Conservation (phyloP, 2,329 filamentous ascomycete genomes). For the Hypoxylon sp. region DNA sequence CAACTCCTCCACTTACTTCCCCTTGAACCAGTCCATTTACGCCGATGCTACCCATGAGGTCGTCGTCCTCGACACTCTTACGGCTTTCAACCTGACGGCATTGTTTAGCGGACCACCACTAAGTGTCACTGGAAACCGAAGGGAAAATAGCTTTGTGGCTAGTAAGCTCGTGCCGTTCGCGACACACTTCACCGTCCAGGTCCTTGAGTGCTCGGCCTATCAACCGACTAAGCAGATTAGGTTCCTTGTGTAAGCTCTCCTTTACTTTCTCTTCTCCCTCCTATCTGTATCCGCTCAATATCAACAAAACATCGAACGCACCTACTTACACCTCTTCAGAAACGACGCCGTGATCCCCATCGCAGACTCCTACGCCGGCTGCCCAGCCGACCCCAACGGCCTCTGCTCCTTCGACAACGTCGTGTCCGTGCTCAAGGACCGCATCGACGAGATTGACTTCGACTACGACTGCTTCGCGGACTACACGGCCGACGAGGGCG, state of each 20-base stretch:
- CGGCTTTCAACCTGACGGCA: slow-evolving; percentile 54
- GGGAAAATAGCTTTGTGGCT: slow-evolving; percentile 50
- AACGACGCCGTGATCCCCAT: slow-evolving; percentile 55
- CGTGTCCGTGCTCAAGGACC: slow-evolving; percentile 51
- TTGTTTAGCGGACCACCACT: slow-evolving; percentile 53
- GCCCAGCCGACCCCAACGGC: slow-evolving; percentile 49
- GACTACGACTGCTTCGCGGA: slow-evolving; percentile 54
- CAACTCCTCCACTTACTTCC: slow-evolving; percentile 60
- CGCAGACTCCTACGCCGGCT: slow-evolving; percentile 50
- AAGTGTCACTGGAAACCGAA: slow-evolving; percentile 38
- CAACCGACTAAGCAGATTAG: slow-evolving; percentile 54
- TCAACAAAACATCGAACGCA: neutral
- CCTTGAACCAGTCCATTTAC: slow-evolving; percentile 61
- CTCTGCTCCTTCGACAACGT: slow-evolving; percentile 55
- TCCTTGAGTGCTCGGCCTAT: slow-evolving; percentile 54
- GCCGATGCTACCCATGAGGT: slow-evolving; percentile 62
- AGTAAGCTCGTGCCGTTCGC: slow-evolving; percentile 55
- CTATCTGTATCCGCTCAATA: neutral
- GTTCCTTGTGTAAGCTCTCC: slow-evolving; percentile 52
- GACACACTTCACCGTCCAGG: slow-evolving; percentile 55
- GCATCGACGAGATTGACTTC: slow-evolving; percentile 54
- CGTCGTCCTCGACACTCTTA: slow-evolving; percentile 53
- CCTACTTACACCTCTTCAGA: slow-evolving; percentile 30
- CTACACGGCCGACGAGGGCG: slow-evolving; percentile 49
- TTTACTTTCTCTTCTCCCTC: neutral